phyloP scores from a whole-genome alignment of 2,329 filamentous ascomycete species.

The Sphaerulina musiva region DNA sequence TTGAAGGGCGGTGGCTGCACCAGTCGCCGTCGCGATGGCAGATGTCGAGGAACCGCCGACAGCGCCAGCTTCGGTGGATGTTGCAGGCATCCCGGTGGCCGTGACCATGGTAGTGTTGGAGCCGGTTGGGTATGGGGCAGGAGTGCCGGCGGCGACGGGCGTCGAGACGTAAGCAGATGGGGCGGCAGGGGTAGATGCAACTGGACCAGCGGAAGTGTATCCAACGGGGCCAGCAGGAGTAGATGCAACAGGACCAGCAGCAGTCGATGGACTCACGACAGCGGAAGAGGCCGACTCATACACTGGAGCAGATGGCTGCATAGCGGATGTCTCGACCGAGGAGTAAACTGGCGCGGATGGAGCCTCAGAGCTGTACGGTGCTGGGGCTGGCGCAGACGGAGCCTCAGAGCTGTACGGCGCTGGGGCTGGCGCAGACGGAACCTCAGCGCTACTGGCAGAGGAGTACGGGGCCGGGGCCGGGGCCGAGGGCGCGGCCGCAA shows the following conservation, averaged over 20 bases:
- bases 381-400: too few species aligned
- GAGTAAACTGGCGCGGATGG: slow-evolving; percentile 8
- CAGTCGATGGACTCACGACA: background rate
- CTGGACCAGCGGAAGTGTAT: slow-evolving; percentile 8
- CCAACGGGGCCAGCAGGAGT: slow-evolving; percentile 8
- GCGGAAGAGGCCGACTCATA: slow-evolving; percentile 5
- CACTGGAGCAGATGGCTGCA: slow-evolving; percentile 4
- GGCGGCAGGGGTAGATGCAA: slow-evolving; percentile 9
- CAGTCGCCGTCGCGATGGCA: slow-evolving; percentile 5
- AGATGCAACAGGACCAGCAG: background rate
- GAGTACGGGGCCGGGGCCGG: slow-evolving; percentile 11
- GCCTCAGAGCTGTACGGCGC: slow-evolving; percentile 7
- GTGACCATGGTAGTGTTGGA: slow-evolving; percentile 17
- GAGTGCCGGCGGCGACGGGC: slow-evolving; percentile 5
- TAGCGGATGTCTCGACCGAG: slow-evolving; percentile 6
- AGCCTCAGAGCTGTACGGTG: background rate
- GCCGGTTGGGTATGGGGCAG: slow-evolving; percentile 18
- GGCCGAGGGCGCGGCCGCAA: background rate
- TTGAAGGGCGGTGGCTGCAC: slow-evolving; percentile 12
- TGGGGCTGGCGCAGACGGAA: background rate
- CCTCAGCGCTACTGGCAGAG: slow-evolving; percentile 7
- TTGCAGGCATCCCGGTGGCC: slow-evolving; percentile 6
- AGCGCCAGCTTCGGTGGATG: slow-evolving; percentile 14
- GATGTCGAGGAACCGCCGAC: slow-evolving; percentile 9
- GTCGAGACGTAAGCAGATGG: slow-evolving; percentile 7